These are phyloP conservation scores for Arthroderma sp. DNA, from an alignment of 2,329 filamentous ascomycete species.

Conservation along the genomic window DNA sequence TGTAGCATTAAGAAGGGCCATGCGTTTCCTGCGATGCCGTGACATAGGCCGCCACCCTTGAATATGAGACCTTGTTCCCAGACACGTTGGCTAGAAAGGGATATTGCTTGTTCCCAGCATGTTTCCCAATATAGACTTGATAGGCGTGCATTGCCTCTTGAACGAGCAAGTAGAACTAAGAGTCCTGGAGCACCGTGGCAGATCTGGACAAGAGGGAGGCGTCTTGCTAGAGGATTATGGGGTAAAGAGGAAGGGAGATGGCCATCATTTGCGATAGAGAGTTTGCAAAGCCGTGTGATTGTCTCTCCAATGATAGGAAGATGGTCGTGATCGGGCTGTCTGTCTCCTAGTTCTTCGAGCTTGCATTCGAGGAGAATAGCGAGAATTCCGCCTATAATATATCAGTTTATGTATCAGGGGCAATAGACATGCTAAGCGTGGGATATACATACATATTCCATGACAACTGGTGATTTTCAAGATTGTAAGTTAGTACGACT, in stretches of 20 bases:
- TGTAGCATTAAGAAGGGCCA: conserved; percentile 30
- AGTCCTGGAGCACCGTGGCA: conserved; percentile 33
- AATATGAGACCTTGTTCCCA: conserved; percentile 33
- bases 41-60: conserved; percentile 33
- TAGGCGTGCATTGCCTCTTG: conserved; percentile 22
- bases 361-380: conserved; percentile 27
- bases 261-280: conserved; percentile 26
- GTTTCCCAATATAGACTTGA: conserved; percentile 25
- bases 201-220: conserved; percentile 29
- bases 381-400: conserved; percentile 26
- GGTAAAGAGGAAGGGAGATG: conserved; percentile 31
- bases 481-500: neutral
- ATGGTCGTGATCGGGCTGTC: conserved; percentile 16
- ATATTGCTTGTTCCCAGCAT: conserved; percentile 28
- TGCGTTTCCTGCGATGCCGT: conserved; percentile 33
- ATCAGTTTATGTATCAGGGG: neutral
- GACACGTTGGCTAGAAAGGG: conserved; percentile 24
- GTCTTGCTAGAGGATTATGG: conserved; percentile 15
- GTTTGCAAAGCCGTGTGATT: conserved; percentile 26
- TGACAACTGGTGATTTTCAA: conserved; percentile 9
- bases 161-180: conserved; percentile 26
- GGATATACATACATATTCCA: conserved; percentile 14
- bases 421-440: neutral
- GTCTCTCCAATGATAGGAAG: conserved; percentile 26
- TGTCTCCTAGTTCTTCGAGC: conserved; percentile 21